Evolutionary conservation across 495 filamentous ascomycete genomes (phyloP).

Genomic region (Annulohypoxylon bovei): DNA sequence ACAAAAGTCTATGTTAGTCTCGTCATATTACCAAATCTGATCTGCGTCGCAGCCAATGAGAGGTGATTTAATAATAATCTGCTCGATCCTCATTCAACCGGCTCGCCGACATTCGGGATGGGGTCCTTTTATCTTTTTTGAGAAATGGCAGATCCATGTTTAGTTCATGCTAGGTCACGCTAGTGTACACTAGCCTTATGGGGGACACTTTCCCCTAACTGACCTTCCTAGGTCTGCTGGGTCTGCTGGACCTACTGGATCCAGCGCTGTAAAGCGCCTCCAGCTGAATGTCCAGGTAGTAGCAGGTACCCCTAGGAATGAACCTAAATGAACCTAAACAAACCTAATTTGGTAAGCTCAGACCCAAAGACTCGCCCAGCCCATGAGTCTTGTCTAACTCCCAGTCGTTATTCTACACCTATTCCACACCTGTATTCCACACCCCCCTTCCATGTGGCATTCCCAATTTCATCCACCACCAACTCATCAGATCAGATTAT

Average conservation of each 20-base stretch:
- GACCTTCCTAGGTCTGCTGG: background rate
- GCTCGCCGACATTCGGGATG: slow-evolving; percentile 38
- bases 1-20: slow-evolving; percentile 23
- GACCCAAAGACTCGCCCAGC: background rate
- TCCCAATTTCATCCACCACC: slow-evolving; percentile 22
- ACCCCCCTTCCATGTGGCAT: slow-evolving; percentile 33
- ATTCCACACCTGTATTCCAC: no score
- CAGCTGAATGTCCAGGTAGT: no score
- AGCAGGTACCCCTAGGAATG: background rate
- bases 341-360: background rate
- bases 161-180: slow-evolving; percentile 10
- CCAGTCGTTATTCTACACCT: background rate
- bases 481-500: slow-evolving; percentile 34
- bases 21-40: slow-evolving; percentile 40
- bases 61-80: slow-evolving; percentile 40
- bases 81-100: slow-evolving; percentile 40
- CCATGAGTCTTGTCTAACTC: background rate
- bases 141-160: slow-evolving; percentile 26
- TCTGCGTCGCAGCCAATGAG: slow-evolving; percentile 28
- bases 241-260: background rate
- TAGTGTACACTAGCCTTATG: slow-evolving; percentile 25
- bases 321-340: background rate
- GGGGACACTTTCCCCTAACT: slow-evolving; percentile 5
- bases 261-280: background rate
- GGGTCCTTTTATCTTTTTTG: slow-evolving; percentile 24